Evolutionary conservation across 495 filamentous ascomycete species (phyloP).

Genomic region (Tuber calosporum): DNA sequence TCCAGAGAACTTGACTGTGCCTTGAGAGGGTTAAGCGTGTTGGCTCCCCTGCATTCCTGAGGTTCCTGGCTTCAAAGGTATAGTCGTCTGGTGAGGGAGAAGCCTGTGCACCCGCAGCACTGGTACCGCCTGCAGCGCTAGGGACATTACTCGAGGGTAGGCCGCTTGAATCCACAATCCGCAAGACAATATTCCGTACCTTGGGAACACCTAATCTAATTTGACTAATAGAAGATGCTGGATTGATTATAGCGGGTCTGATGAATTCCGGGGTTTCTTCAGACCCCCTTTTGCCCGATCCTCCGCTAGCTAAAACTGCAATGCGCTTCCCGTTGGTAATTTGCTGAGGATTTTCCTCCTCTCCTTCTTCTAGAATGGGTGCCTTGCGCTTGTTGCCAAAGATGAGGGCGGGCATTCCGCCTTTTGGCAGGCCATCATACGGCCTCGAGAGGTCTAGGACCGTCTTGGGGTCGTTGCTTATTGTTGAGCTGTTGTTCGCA

Average conservation of each 20-base stretch:
- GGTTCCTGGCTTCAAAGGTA: conserved; percentile 68
- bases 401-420: conserved; percentile 74
- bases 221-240: conserved; percentile 71
- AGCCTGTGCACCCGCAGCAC: conserved; percentile 46
- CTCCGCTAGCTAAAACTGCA: conserved; percentile 53
- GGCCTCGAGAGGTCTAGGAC: conserved; percentile 89
- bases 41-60: conserved; percentile 63
- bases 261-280: conserved; percentile 77
- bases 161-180: conserved; percentile 51
- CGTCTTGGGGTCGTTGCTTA: conserved; percentile 70
- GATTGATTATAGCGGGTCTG: conserved; percentile 76
- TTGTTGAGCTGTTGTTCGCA: conserved; percentile 50
- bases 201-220: conserved; percentile 85
- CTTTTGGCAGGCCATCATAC: conserved; percentile 85
- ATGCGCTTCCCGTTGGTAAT: conserved; percentile 57
- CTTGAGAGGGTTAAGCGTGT: conserved; percentile 72
- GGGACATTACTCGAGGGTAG: conserved; percentile 37
- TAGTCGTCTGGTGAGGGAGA: conserved; percentile 49
- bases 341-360: conserved; percentile 54
- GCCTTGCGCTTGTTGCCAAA: conserved; percentile 88
- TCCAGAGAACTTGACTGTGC: conserved; percentile 80
- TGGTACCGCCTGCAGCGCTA: conserved; percentile 42
- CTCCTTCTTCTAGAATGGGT: conserved; percentile 62
- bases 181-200: conserved; percentile 68
- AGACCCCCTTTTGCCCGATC: conserved; percentile 51